phyloP scores from a whole-genome alignment of 2,329 filamentous ascomycete species.

The Fusarium oligoseptatum region DNA sequence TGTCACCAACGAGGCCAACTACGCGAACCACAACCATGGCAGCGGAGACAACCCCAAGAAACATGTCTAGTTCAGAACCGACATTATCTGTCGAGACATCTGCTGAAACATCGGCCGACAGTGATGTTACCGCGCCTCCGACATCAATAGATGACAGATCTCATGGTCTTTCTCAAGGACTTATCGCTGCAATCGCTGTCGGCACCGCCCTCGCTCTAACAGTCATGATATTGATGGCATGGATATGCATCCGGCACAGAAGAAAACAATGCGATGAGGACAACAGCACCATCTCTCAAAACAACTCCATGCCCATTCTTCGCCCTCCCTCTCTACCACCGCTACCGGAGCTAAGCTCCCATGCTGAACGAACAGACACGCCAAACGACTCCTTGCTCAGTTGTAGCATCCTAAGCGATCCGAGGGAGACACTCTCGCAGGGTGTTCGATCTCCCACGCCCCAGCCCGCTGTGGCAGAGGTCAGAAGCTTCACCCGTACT shows the following conservation, averaged over 20 bases:
- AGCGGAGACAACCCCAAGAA: constrained; percentile 5
- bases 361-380: constrained; percentile 10
- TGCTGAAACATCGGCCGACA: neutral
- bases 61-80: neutral
- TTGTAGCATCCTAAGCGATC: constrained; percentile 29
- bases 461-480: constrained; percentile 43
- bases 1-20: neutral
- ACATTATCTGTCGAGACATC: neutral
- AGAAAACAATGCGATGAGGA: constrained; percentile 5
- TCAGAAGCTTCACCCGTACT: constrained; percentile 39
- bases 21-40: neutral
- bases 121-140: neutral
- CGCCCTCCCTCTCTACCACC: constrained; percentile 1
- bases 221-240: constrained; percentile 10
- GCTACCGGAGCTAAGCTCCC: constrained; percentile 12
- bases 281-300: neutral
- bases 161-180: constrained; percentile 20
- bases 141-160: constrained; percentile 1
- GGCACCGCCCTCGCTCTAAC: constrained; percentile 19
- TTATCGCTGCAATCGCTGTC: constrained; percentile 37
- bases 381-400: constrained; percentile 33
- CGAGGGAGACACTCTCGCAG: constrained; percentile 34
- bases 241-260: constrained; percentile 26
- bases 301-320: constrained; percentile 1
- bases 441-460: constrained; percentile 39